Conservation (phyloP, 2,329 filamentous ascomycete genomes). For the Bipolaris oryzae region DNA sequence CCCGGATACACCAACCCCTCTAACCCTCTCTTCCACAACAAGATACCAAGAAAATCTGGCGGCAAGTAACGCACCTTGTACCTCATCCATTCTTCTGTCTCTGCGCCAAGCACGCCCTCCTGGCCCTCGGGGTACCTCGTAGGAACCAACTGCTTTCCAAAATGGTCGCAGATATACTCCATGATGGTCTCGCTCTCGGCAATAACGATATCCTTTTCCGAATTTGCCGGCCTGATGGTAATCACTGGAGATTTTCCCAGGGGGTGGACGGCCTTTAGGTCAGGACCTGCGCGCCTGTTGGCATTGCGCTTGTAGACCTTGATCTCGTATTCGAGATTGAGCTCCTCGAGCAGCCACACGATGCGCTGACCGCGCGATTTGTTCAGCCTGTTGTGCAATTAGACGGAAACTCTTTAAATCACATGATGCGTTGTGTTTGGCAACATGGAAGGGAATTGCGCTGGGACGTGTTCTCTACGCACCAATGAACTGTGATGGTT, state of each 20-base stretch:
- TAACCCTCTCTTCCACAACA: neutral
- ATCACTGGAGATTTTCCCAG: constrained; percentile 87
- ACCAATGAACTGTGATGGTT: constrained; percentile 48
- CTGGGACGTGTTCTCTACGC: constrained; percentile 11
- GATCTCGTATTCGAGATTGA: constrained; percentile 78
- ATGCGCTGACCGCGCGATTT: constrained; percentile 82
- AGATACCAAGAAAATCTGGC: neutral
- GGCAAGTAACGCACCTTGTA: constrained; percentile 51
- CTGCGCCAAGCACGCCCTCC: constrained; percentile 61
- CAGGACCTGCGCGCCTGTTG: constrained; percentile 73
- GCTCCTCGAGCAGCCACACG: constrained; percentile 84
- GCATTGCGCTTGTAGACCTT: constrained; percentile 74
- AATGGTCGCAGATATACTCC: constrained; percentile 79
- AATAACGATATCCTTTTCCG: constrained; percentile 63
- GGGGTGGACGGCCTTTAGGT: constrained; percentile 78
- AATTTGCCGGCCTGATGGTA: constrained; percentile 61
- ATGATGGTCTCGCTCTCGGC: constrained; percentile 83
- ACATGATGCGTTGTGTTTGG: neutral
- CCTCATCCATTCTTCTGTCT: constrained; percentile 65
- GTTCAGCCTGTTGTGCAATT: constrained; percentile 68
- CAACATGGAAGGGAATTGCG: neutral
- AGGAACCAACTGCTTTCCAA: constrained; percentile 60
- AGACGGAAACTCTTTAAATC: neutral
- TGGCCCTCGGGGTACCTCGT: constrained; percentile 59
- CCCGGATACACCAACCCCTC: neutral